Base-by-base conservation (phyloP, 306 rosid species). In the Mimosa bimucronata region DNA sequence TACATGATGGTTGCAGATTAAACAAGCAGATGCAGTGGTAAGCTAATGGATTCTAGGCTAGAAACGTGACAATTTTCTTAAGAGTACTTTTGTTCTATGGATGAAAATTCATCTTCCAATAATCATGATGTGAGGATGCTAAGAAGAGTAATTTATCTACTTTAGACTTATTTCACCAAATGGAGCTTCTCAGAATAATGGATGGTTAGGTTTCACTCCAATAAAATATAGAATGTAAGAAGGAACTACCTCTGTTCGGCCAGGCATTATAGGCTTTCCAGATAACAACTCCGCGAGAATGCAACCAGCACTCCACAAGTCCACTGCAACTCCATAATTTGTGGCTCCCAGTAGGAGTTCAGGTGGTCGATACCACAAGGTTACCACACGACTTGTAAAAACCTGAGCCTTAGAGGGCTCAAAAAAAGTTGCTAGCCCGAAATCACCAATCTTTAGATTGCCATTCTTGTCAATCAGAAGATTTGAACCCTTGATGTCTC, bases 221-320 rank as follows among this genome's bases (percentile, higher is more conserved):
- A 79, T 42, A 77, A 72, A 66, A 75, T 58, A 65, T 66, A 46
- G 76, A 73, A 73, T 65, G 66, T 74, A 41, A 45, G 50, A 81
- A 26, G 66, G 69, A 66, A 28, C n/a, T 86, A 93, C 98, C 98
- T 93, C 98, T 37, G 98, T 93, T 77, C 98, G 84, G 81, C 98
- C 98, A 3, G 97, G 92, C 97, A 93, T 90, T 73, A 93, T 91
- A 79, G 98, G 93, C 84, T 91, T 91, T 86, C 98, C 94, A 19
- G 88, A 81, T 83, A 88, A 86, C 78, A 93, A 69, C 77, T 93
- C 97, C 62, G 98, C 97, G 74, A 93, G 92, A 87, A 93, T 90
- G 75, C 98, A 93, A 86, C 98, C 98, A 70, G 86, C 75, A 88
- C 98, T 93, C 98, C 98, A 93, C 89, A 93, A 81, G 83, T 93